Conservation (phyloP, 2,329 filamentous ascomycete species). For the Thielaviopsis punctulata region DNA sequence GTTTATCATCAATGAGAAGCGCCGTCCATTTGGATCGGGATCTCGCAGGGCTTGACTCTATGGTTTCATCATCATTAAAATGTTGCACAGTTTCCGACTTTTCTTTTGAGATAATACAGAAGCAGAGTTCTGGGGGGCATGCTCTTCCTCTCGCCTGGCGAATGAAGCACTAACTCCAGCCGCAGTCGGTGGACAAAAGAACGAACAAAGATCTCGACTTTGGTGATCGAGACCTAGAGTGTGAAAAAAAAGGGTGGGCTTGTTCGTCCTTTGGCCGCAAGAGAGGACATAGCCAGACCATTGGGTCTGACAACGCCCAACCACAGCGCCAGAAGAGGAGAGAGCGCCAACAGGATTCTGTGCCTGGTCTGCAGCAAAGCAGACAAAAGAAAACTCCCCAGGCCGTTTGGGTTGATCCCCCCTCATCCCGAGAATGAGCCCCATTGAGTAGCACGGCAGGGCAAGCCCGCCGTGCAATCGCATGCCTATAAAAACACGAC, state of each 20-base stretch:
- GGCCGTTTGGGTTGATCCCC: conserved; percentile 28
- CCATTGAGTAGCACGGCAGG: conserved; percentile 79
- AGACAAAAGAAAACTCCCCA: too few relatives aligned
- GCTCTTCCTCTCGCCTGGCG: neutral
- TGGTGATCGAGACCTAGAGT: conserved; percentile 6
- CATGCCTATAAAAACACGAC: conserved; percentile 96
- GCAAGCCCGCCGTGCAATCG: conserved; percentile 55
- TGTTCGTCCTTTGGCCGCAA: conserved; percentile 8
- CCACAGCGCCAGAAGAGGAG: neutral
- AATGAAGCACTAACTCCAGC: conserved; percentile 7
- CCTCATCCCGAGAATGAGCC: conserved; percentile 99
- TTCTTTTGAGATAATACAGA: conserved; percentile 12
- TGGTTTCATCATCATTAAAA: conserved; percentile 72
- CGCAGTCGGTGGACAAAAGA: conserved; percentile 11
- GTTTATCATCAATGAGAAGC: conserved; percentile 11
- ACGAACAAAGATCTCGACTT: conserved; percentile 12
- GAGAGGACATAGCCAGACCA: neutral
- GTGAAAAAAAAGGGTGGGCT: conserved; percentile 13
- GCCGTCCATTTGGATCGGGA: conserved; percentile 11
- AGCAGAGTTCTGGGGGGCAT: conserved; percentile 6
- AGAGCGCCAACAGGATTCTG: neutral
- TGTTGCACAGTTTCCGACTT: conserved; percentile 33
- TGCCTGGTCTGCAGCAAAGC: neutral
- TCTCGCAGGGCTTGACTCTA: conserved; percentile 97
- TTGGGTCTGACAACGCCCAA: neutral